Conservation (phyloP, 2,329 filamentous ascomycete species). For the Helminthosporium solani region DNA sequence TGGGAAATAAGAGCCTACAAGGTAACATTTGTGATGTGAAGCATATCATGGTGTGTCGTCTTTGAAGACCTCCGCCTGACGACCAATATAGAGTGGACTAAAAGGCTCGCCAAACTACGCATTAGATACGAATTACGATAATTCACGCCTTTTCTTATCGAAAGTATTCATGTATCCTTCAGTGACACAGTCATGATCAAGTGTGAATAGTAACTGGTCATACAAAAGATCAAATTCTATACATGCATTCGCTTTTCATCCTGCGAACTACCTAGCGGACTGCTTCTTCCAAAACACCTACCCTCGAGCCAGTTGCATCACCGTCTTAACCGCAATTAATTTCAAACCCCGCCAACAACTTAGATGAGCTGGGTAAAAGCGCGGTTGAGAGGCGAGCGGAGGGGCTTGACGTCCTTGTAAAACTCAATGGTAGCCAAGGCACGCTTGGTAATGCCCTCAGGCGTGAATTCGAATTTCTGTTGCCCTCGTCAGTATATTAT, state of each 20-base stretch:
- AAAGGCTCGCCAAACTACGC: too few relatives aligned
- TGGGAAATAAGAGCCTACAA: slow-evolving; percentile 74
- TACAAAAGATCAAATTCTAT: slow-evolving; percentile 11
- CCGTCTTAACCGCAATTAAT: slow-evolving; percentile 2
- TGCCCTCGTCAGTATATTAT: slow-evolving; percentile 47
- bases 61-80: too few relatives aligned
- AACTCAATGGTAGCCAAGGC: slow-evolving; percentile 90
- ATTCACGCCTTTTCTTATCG: too few relatives aligned
- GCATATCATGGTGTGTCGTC: too few relatives aligned
- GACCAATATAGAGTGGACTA: too few relatives aligned
- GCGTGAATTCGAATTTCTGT: slow-evolving; percentile 98
- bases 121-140: too few relatives aligned
- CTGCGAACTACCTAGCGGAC: background rate
- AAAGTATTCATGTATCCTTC: too few relatives aligned
- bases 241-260: slow-evolving; percentile 5
- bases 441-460: slow-evolving; percentile 94
- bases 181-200: too few relatives aligned
- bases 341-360: background rate
- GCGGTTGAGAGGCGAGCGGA: slow-evolving; percentile 93
- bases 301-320: background rate
- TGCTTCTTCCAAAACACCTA: background rate
- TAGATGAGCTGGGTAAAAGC: slow-evolving; percentile 97
- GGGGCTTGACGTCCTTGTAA: slow-evolving; percentile 87
- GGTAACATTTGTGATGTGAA: too few relatives aligned
- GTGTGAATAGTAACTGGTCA: background rate